Evolutionary conservation across 345 rosid genomes (phyloP).

Genomic region (Boechera divaricarpa): DNA sequence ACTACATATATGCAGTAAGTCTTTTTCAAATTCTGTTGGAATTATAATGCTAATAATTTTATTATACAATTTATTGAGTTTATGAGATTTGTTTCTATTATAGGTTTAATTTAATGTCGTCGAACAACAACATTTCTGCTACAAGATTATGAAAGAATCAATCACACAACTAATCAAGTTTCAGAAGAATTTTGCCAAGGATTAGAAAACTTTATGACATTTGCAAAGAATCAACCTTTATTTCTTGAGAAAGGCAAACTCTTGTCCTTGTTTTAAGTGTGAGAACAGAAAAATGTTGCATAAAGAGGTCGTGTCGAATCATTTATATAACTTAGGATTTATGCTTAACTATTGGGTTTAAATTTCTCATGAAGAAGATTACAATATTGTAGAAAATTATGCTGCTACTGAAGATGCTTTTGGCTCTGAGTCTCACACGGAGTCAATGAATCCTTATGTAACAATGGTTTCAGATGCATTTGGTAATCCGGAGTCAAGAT

Average conservation of each 20-base stretch:
- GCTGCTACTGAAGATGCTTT: background rate
- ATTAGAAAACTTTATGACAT: background rate
- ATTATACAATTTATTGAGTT: background rate
- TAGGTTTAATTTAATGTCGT: background rate
- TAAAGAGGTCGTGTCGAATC: background rate
- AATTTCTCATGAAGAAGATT: background rate
- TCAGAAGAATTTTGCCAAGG: background rate
- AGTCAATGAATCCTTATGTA: background rate
- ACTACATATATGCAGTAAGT: too few relatives aligned
- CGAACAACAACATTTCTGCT: background rate
- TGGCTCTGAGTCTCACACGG: background rate
- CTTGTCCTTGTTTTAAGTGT: background rate
- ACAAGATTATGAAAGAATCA: slow-evolving; percentile 9
- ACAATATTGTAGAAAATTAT: too few relatives aligned
- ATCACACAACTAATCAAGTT: slow-evolving; percentile 1
- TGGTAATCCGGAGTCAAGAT: background rate
- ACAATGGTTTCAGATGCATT: background rate
- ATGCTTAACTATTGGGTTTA: background rate
- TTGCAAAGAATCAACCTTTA: slow-evolving; percentile 12
- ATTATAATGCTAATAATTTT: background rate
- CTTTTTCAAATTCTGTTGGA: too few relatives aligned
- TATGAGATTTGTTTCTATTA: background rate
- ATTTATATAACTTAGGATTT: background rate
- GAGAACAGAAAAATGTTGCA: background rate
- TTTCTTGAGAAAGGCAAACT: slow-evolving; percentile 1